Conservation (phyloP, 257 asterid species). For the Nicotiana sylvestris region DNA sequence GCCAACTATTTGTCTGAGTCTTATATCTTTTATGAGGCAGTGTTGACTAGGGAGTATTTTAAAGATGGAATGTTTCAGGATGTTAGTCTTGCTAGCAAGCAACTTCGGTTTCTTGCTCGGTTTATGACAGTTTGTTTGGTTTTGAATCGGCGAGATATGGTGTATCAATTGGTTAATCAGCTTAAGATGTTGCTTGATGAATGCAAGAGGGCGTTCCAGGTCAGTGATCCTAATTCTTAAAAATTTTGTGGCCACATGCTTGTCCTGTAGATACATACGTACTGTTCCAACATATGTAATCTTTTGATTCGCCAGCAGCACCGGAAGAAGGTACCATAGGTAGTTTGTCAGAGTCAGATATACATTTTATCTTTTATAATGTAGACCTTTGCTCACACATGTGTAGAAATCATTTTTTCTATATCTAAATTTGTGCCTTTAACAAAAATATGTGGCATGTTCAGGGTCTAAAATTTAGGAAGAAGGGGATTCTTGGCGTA, state of each 20-base stretch:
- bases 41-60: conserved; percentile 86
- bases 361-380: neutral
- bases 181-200: conserved; percentile 89
- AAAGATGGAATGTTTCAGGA: conserved; percentile 92
- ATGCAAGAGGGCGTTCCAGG: conserved; percentile 91
- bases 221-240: conserved; percentile 16
- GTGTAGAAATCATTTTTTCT: neutral
- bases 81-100: conserved; percentile 73
- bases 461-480: neutral
- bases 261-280: conserved; percentile 1
- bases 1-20: conserved; percentile 85
- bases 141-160: conserved; percentile 76
- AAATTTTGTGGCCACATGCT: conserved; percentile 2
- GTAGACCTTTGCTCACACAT: neutral
- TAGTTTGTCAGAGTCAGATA: neutral
- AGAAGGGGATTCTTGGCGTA: too few relatives aligned
- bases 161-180: conserved; percentile 83
- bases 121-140: conserved; percentile 88
- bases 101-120: conserved; percentile 86
- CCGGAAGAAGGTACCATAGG: neutral
- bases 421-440: neutral
- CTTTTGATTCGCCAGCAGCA: neutral
- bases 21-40: conserved; percentile 84
- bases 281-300: neutral
- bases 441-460: neutral